Evolutionary conservation across 2,329 filamentous ascomycete species (phyloP).

Genomic region (Phialocephala subalpina): DNA sequence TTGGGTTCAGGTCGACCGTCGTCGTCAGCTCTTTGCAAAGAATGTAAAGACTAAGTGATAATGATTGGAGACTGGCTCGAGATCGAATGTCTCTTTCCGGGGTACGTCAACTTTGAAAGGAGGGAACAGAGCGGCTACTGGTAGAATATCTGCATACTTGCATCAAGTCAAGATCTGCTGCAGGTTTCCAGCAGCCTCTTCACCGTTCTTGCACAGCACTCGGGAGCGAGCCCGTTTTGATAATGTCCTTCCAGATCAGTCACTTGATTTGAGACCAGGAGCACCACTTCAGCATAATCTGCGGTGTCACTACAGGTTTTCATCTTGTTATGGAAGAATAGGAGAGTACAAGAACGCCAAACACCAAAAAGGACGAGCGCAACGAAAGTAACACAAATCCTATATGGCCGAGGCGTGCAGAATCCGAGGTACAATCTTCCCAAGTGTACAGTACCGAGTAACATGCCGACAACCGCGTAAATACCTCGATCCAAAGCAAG

Average conservation of each 20-base stretch:
- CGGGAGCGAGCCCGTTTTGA: neutral
- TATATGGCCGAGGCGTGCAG: conserved; percentile 1
- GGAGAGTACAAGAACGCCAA: neutral
- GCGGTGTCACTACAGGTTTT: neutral
- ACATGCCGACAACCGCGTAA: neutral
- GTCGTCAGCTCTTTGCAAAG: no score
- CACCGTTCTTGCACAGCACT: neutral
- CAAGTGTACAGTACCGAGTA: neutral
- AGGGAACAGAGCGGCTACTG: no score
- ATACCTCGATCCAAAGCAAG: neutral
- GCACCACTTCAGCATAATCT: neutral
- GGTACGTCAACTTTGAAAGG: no score
- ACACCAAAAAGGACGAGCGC: neutral
- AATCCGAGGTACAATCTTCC: neutral
- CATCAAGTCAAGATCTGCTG: neutral
- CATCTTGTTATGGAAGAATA: neutral
- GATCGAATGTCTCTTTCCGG: no score
- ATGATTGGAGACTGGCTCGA: no score
- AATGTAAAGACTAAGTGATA: no score
- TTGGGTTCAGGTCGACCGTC: no score
- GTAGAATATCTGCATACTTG: neutral
- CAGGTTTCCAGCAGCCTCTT: neutral
- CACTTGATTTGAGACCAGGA: neutral
- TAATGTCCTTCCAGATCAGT: neutral
- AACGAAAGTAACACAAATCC: neutral